Base-by-base conservation (phyloP, 1,139 yeast species). In the Sugiyamaella pinicola region DNA sequence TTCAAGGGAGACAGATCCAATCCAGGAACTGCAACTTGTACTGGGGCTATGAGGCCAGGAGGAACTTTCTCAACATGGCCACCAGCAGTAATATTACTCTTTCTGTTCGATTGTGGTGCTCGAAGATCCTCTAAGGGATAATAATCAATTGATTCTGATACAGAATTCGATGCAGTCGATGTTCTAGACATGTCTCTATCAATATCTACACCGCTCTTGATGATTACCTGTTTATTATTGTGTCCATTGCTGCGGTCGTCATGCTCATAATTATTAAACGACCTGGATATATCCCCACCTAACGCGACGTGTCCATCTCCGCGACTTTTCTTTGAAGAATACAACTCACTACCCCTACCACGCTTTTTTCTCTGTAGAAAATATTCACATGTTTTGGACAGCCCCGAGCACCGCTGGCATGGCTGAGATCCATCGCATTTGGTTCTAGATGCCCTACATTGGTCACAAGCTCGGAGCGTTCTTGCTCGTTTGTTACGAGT, bases 401-500 rank as follows among this genome's bases (percentile, higher is more conserved):
- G 37, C 9, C 34, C 63, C 47, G 56, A 31, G 47, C 77, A 74
- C 49, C 71, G 74, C 1, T 66, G 62, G 51, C 77, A 74, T 0
- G 76, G 77, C 18, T 61, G 60, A 33, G 59, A 57, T 1, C 77
- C 77, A 52, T 73, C 73, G 57, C 77, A 74, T 53, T 71, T 73
- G 2, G 76, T 72, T 47, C 77, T 62, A 41, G 70, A 66, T 39
- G 66, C 64, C 54, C 74, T 72, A 61, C 78, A 74, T 28, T 67
- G 66, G 56, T 74, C 78, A 55, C 78, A 74, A 0, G 77, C 77
- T 31, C 75, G 52, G 9, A 65, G 59, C 18, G 66, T 66, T 26
- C 70, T 60, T 22, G 17, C 24, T 15, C 52, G 31, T 22, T 46
- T 46, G 24, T 22, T 31, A 13, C 18, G 29, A 22, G 13, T 13